Percentiles rank a stretch among this genome's conserved stretches.
These are phyloP conservation scores for Oenanthe sinensis DNA, from an alignment of 129 eudicot genomes.

Conservation along the genomic window DNA sequence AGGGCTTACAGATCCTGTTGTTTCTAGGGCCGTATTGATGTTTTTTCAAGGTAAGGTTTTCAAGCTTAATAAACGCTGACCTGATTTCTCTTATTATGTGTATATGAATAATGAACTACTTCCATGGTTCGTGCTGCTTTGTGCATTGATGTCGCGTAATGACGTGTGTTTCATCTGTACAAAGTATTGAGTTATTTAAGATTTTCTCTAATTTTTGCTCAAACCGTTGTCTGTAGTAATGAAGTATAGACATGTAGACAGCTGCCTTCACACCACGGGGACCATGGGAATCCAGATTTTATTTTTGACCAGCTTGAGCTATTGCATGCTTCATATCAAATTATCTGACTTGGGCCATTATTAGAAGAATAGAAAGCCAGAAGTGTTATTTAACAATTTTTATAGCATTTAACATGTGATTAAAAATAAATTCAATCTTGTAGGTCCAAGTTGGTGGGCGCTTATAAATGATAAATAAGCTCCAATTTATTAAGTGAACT, in stretches of 20 bases:
- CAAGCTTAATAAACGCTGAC: neutral
- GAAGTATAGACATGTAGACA: neutral
- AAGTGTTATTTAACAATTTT: neutral
- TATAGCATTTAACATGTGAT: neutral
- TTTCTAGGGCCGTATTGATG: constrained; percentile 47
- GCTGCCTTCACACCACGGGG: neutral
- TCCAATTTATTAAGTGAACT: neutral
- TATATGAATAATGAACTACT: neutral
- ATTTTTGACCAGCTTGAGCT: neutral
- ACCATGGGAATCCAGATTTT: neutral
- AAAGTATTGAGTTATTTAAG: neutral
- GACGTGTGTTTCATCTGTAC: neutral
- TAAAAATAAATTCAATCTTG: neutral
- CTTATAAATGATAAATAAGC: neutral
- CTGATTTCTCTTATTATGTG: neutral
- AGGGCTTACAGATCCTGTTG: constrained; percentile 53
- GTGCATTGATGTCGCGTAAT: neutral
- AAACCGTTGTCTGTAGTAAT: neutral
- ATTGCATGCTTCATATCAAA: neutral
- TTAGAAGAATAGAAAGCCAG: neutral
- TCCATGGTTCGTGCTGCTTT: neutral
- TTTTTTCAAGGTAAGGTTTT: constrained; percentile 57
- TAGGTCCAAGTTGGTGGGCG: neutral
- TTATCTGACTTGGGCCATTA: neutral
- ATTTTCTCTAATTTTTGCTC: neutral